phyloP scores from a whole-genome alignment of 495 filamentous ascomycete species.

The Filosporella fistucella region DNA sequence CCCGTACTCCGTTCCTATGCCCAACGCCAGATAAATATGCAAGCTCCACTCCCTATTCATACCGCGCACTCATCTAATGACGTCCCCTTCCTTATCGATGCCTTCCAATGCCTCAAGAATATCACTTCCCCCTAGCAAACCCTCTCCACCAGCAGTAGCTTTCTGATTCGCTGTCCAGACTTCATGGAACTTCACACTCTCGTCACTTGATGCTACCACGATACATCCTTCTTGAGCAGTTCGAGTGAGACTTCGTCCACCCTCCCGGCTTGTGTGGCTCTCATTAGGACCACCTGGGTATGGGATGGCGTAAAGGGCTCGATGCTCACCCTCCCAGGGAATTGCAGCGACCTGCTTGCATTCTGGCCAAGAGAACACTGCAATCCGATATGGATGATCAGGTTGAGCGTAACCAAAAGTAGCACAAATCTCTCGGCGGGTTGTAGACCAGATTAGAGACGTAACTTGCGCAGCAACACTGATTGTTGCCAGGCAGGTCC shows the following conservation, averaged over 20 bases:
- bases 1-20: too few species aligned
- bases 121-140: slow-evolving; percentile 77
- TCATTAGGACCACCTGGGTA: slow-evolving; percentile 59
- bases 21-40: too few species aligned
- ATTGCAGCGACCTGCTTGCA: slow-evolving; percentile 86
- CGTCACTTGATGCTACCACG: slow-evolving; percentile 89
- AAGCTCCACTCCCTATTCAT: too few species aligned
- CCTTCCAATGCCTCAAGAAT: slow-evolving; percentile 85
- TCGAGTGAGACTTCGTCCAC: slow-evolving; percentile 33
- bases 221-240: slow-evolving; percentile 85
- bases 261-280: slow-evolving; percentile 20
- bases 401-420: slow-evolving; percentile 96
- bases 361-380: slow-evolving; percentile 92
- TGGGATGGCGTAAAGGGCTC: slow-evolving; percentile 69
- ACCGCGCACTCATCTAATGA: slow-evolving; percentile 53
- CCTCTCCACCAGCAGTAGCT: slow-evolving; percentile 48
- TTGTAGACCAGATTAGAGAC: slow-evolving; percentile 84
- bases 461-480: slow-evolving; percentile 93
- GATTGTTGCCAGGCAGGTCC: slow-evolving; percentile 83
- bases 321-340: slow-evolving; percentile 80
- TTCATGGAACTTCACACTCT: slow-evolving; percentile 94
- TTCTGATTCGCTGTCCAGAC: slow-evolving; percentile 72
- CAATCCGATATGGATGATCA: slow-evolving; percentile 86
- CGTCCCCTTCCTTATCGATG: slow-evolving; percentile 69
- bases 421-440: slow-evolving; percentile 80